Conservation (phyloP, 495 filamentous ascomycete species). For the Hypoxylon crocopeplum region DNA sequence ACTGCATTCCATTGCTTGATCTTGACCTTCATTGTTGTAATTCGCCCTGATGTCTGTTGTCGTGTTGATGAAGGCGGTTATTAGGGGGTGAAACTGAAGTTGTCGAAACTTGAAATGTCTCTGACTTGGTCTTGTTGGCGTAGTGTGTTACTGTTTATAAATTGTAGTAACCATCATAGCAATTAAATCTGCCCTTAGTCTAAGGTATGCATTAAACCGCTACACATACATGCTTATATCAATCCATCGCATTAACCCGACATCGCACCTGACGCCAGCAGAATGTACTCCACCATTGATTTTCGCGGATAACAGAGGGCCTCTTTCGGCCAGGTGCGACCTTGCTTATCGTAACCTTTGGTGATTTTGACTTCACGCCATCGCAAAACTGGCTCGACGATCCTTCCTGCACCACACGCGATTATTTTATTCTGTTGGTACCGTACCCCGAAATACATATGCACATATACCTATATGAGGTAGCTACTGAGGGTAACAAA, state of each 20-base stretch:
- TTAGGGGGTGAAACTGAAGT: background rate
- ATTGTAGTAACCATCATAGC: background rate
- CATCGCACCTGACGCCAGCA: background rate
- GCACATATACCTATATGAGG: background rate
- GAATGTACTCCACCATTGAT: constrained; percentile 25
- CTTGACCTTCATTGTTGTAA: constrained; percentile 82
- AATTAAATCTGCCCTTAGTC: background rate
- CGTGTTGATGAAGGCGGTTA: background rate
- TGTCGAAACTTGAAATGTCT: background rate
- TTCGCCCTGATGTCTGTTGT: background rate
- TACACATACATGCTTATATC: background rate
- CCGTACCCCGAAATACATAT: background rate
- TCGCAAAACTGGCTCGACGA: constrained; percentile 15
- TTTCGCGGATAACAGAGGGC: no score
- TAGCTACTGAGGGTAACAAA: constrained; percentile 17
- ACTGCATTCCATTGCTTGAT: constrained; percentile 93
- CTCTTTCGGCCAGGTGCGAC: constrained; percentile 14
- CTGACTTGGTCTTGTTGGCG: background rate
- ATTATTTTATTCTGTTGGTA: background rate
- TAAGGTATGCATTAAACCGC: background rate
- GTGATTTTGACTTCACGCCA: constrained; percentile 25
- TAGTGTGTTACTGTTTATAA: background rate
- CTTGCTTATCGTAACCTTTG: constrained; percentile 26
- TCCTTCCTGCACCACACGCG: no score
- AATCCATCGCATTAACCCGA: background rate